These are phyloP conservation scores for Rhodosorus marinus DNA, from an alignment of 23 red algal genomes.

Conservation along the genomic window DNA sequence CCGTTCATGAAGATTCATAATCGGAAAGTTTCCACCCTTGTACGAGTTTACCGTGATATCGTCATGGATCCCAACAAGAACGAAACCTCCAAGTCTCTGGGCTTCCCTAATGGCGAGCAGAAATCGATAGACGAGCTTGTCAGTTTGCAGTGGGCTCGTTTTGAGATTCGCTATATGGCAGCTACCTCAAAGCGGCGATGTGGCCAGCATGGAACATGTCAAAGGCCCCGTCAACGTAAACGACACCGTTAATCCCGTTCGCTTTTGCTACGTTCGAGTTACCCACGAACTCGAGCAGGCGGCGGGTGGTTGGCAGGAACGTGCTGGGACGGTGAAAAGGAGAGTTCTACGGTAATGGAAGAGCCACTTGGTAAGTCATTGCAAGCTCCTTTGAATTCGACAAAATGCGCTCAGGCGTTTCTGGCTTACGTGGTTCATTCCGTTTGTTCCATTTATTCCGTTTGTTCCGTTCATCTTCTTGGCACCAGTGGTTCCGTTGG, in stretches of 20 bases:
- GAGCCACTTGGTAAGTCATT: too few relatives aligned
- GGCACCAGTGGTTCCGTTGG: too few relatives aligned
- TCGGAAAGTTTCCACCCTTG: constrained; percentile 82
- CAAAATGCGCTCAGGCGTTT: too few relatives aligned
- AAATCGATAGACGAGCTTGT: background rate
- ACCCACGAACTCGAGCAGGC: constrained; percentile 78
- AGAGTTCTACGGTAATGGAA: too few relatives aligned
- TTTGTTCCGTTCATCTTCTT: too few relatives aligned
- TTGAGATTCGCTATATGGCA: too few relatives aligned
- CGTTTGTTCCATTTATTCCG: too few relatives aligned
- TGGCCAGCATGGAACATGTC: constrained; percentile 92
- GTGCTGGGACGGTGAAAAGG: too few relatives aligned
- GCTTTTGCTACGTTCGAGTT: constrained; percentile 27
- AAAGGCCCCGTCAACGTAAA: constrained; percentile 91
- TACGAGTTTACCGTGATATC: constrained; percentile 65
- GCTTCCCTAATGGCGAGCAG: constrained; percentile 5
- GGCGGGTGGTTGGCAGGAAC: constrained; percentile 80
- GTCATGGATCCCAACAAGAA: constrained; percentile 93
- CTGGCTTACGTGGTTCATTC: too few relatives aligned
- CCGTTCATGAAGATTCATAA: constrained; percentile 96
- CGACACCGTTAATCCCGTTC: constrained; percentile 56
- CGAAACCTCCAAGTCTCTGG: constrained; percentile 66
- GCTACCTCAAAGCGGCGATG: constrained; percentile 64
- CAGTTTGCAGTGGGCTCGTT: background rate
- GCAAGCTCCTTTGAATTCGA: too few relatives aligned